These are phyloP conservation scores for Hypoxylon rickii DNA, from an alignment of 495 filamentous ascomycete species.

Conservation along the genomic window DNA sequence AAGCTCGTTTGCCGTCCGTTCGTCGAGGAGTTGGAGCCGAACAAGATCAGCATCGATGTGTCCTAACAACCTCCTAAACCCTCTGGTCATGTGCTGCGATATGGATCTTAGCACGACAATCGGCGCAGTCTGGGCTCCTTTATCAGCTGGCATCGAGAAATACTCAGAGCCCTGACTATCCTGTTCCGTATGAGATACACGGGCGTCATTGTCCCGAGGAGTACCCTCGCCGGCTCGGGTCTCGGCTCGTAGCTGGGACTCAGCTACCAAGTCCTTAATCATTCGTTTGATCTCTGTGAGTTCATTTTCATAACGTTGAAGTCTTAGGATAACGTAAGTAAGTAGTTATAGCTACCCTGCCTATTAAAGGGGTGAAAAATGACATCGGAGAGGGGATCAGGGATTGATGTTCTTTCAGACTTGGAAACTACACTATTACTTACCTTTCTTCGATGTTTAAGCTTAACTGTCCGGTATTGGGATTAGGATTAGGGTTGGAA, in stretches of 20 bases:
- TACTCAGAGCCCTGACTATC: constrained; percentile 24
- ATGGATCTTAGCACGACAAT: constrained; percentile 38
- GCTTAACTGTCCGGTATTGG: constrained; percentile 3
- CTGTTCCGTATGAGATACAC: constrained; percentile 5
- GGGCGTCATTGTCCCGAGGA: background rate
- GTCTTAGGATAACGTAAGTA: constrained; percentile 13
- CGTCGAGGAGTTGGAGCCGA: constrained; percentile 36
- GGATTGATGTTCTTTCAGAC: no score
- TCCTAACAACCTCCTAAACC: constrained; percentile 25
- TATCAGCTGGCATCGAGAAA: constrained; percentile 34
- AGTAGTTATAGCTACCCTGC: background rate
- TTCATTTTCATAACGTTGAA: constrained; percentile 36
- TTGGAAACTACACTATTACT: background rate
- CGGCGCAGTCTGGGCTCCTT: constrained; percentile 36
- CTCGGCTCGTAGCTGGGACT: background rate
- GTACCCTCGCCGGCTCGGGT: background rate
- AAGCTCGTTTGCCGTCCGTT: constrained; percentile 34
- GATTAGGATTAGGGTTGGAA: background rate
- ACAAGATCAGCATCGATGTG: constrained; percentile 35
- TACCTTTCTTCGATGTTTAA: constrained; percentile 37
- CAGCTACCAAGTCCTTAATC: constrained; percentile 23
- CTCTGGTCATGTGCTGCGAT: constrained; percentile 31
- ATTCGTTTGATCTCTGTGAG: constrained; percentile 32
- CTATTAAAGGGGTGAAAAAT: no score
- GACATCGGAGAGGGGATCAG: no score